phyloP scores from a whole-genome alignment of 495 filamentous ascomycete genomes.

The Lophiotrema nucula region DNA sequence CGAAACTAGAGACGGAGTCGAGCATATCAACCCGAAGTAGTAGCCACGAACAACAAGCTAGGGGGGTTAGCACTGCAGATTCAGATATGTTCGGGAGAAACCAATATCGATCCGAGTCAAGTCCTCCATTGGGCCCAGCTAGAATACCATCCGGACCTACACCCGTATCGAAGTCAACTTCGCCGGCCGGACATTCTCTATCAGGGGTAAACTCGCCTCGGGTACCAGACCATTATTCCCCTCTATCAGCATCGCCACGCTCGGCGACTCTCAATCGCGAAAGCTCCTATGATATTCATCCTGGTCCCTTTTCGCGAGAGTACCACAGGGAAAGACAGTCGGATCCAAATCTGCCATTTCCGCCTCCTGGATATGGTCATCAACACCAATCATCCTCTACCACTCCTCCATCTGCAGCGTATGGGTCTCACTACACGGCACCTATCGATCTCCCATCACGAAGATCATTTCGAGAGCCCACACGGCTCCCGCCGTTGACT shows the following conservation, averaged over 20 bases:
- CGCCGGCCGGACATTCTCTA: constrained; percentile 20
- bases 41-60: constrained; percentile 16
- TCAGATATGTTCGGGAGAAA: constrained; percentile 12
- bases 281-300: constrained; percentile 12
- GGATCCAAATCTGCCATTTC: constrained; percentile 2
- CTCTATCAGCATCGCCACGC: constrained; percentile 30
- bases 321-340: not conserved
- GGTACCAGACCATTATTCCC: constrained; percentile 27
- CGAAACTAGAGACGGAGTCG: constrained; percentile 39
- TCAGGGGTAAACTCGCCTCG: constrained; percentile 26
- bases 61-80: not conserved
- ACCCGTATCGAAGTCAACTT: constrained; percentile 24
- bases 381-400: constrained; percentile 4
- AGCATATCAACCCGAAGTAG: constrained; percentile 32
- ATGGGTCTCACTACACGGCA: constrained; percentile 9
- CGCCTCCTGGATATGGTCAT: constrained; percentile 1
- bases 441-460: constrained; percentile 25
- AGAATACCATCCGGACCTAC: constrained; percentile 12
- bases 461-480: constrained; percentile 11
- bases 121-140: constrained; percentile 7
- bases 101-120: constrained; percentile 11
- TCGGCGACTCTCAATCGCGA: constrained; percentile 24
- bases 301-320: not conserved
- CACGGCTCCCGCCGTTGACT: constrained; percentile 25
- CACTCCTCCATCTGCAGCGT: constrained; percentile 5